A percentile compares a stretch with the other conserved stretches of the same genome.
phyloP scores from a whole-genome alignment of 164 flowering plant genomes.

The Chimonanthus praecox region DNA sequence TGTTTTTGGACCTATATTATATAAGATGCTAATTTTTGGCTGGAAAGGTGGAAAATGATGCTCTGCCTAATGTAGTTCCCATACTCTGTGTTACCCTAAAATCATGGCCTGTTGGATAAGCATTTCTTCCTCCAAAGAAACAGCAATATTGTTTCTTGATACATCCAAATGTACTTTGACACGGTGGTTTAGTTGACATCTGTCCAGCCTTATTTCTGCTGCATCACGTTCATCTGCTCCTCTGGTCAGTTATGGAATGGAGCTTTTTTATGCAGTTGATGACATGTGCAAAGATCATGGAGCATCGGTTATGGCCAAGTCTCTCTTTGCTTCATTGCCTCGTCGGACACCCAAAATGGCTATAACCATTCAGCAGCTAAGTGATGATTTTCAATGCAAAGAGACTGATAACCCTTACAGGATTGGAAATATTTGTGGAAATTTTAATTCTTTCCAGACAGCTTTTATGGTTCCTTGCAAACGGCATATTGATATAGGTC shows the following conservation, averaged over 20 bases:
- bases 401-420: slow-evolving; percentile 29
- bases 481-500: slow-evolving; percentile 53
- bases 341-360: slow-evolving; percentile 36
- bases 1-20: not conserved
- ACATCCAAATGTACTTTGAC: not conserved
- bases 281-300: slow-evolving; percentile 59
- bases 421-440: slow-evolving; percentile 39
- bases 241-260: slow-evolving; percentile 42
- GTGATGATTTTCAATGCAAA: slow-evolving; percentile 32
- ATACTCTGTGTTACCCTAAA: too few relatives aligned
- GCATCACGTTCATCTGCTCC: slow-evolving; percentile 18
- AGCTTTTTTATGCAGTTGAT: slow-evolving; percentile 80
- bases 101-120: not conserved
- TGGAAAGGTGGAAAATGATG: not conserved
- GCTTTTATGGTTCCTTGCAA: slow-evolving; percentile 30
- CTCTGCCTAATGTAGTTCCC: not conserved
- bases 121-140: not conserved
- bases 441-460: slow-evolving; percentile 39
- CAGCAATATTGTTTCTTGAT: not conserved
- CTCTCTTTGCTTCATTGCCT: slow-evolving; percentile 78
- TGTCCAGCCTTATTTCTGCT: slow-evolving; percentile 13
- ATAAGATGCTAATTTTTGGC: not conserved
- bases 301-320: slow-evolving; percentile 84
- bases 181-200: not conserved
- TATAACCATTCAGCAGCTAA: slow-evolving; percentile 36